These are phyloP conservation scores for Phytophthora meadii DNA, from an alignment of 352 stramenopile species.

Conservation along the genomic window DNA sequence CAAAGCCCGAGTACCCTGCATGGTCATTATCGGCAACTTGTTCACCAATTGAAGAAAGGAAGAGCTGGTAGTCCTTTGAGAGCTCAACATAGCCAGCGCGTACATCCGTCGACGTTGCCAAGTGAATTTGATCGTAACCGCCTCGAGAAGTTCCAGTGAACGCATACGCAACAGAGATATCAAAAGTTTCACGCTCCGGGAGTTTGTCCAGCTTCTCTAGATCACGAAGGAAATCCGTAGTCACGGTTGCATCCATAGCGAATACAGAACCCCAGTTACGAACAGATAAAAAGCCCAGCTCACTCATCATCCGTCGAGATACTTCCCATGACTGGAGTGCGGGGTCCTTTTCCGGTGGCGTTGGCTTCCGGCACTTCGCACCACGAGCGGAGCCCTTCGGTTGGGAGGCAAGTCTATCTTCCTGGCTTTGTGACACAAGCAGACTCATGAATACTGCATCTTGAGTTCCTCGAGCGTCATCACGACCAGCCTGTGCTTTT, in stretches of 20 bases:
- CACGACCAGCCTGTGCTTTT: slow-evolving; percentile 60
- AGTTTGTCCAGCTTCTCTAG: slow-evolving; percentile 80
- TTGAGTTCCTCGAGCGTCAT: slow-evolving; percentile 60
- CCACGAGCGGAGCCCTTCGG: slow-evolving; percentile 29
- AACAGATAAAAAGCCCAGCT: slow-evolving; percentile 83
- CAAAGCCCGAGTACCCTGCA: slow-evolving; percentile 57
- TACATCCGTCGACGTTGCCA: slow-evolving; percentile 65
- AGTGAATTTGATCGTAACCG: slow-evolving; percentile 79
- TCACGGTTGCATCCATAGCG: slow-evolving; percentile 63
- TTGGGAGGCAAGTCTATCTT: slow-evolving; percentile 49
- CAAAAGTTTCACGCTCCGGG: slow-evolving; percentile 80
- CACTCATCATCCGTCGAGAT: slow-evolving; percentile 83
- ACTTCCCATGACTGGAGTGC: slow-evolving; percentile 75
- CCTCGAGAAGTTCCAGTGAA: slow-evolving; percentile 70
- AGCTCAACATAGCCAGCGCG: slow-evolving; percentile 44
- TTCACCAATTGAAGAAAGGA: slow-evolving; percentile 75
- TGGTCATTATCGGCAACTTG: slow-evolving; percentile 52
- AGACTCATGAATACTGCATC: slow-evolving; percentile 77
- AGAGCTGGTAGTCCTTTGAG: slow-evolving; percentile 76
- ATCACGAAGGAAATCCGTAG: slow-evolving; percentile 65
- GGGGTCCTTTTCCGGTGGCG: slow-evolving; percentile 57
- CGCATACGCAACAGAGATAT: slow-evolving; percentile 81
- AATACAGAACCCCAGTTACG: slow-evolving; percentile 89
- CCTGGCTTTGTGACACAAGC: slow-evolving; percentile 60
- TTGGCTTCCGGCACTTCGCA: slow-evolving; percentile 45